phyloP scores from a whole-genome alignment of 257 asterid genomes.

The Thymus quinquecostatus region DNA sequence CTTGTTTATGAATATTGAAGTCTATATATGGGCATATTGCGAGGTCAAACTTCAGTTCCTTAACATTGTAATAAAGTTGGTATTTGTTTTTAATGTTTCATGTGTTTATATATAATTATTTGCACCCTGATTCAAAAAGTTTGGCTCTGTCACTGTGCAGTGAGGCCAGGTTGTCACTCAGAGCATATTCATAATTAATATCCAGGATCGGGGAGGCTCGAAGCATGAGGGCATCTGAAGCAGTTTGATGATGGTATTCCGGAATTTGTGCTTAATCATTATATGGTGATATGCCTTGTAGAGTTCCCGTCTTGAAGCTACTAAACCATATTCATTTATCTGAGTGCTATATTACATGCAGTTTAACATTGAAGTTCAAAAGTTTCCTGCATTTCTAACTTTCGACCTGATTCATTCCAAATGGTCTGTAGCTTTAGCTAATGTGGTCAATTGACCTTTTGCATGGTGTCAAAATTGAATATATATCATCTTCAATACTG shows the following conservation, averaged over 20 bases:
- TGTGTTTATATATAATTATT: too few species aligned
- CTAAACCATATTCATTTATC: slow-evolving; percentile 5
- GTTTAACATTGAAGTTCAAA: slow-evolving; percentile 9
- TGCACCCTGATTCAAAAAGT: too few species aligned
- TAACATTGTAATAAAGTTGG: too few species aligned
- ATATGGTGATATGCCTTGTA: slow-evolving; percentile 14
- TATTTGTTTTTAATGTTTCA: too few species aligned
- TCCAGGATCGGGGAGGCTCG: neutral
- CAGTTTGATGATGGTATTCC: slow-evolving; percentile 18
- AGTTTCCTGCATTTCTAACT: slow-evolving; percentile 25
- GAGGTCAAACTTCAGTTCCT: too few species aligned
- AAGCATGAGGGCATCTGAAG: too few species aligned
- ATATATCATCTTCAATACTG: slow-evolving; percentile 1
- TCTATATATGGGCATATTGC: too few species aligned
- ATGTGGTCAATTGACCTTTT: slow-evolving; percentile 24
- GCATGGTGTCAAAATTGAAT: slow-evolving; percentile 31
- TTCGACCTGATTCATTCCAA: slow-evolving; percentile 15
- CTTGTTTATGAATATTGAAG: too few species aligned
- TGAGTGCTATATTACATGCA: slow-evolving; percentile 14
- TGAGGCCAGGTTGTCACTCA: slow-evolving; percentile 11
- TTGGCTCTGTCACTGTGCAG: neutral
- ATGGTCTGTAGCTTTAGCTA: slow-evolving; percentile 14
- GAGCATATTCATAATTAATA: neutral
- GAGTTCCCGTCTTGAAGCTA: slow-evolving; percentile 16
- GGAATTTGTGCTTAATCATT: slow-evolving; percentile 9